These are phyloP conservation scores for Cryptococcus sp. DNA, from an alignment of 1,284 basidiomycete genomes.

Conservation along the genomic window DNA sequence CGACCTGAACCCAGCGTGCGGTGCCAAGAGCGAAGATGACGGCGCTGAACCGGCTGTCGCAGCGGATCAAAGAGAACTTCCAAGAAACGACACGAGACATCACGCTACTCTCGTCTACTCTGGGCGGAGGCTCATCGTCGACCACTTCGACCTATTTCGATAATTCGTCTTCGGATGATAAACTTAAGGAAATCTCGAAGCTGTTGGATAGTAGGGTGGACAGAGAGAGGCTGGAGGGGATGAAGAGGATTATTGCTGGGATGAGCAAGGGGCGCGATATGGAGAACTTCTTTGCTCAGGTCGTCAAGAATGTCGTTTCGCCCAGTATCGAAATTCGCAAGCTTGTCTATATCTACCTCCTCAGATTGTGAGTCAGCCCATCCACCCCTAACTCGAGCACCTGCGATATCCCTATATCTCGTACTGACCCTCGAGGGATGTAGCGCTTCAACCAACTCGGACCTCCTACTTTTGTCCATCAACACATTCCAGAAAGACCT, in stretches of 20 bases:
- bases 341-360: constrained; percentile 94
- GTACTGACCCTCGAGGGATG: neutral
- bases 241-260: constrained; percentile 90
- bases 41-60: constrained; percentile 50
- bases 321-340: constrained; percentile 91
- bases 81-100: constrained; percentile 54
- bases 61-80: constrained; percentile 55
- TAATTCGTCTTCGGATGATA: constrained; percentile 46
- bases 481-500: constrained; percentile 99
- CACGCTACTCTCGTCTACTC: constrained; percentile 36
- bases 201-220: constrained; percentile 85
- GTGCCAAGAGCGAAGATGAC: constrained; percentile 31
- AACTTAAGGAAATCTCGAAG: constrained; percentile 65
- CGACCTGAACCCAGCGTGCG: too few species aligned
- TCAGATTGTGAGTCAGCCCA: constrained; percentile 66
- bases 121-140: constrained; percentile 27
- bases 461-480: constrained; percentile 92
- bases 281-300: constrained; percentile 87
- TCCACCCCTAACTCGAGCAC: neutral
- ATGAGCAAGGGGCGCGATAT: constrained; percentile 92
- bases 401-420: neutral
- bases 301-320: constrained; percentile 90
- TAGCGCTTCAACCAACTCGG: constrained; percentile 81
- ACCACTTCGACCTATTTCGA: constrained; percentile 51
- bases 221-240: constrained; percentile 84